Evolutionary conservation across 2,329 filamentous ascomycete genomes (phyloP), one percentile per base, ranked within the genome.

Genomic region (Aspergillus puulaauensis): DNA sequence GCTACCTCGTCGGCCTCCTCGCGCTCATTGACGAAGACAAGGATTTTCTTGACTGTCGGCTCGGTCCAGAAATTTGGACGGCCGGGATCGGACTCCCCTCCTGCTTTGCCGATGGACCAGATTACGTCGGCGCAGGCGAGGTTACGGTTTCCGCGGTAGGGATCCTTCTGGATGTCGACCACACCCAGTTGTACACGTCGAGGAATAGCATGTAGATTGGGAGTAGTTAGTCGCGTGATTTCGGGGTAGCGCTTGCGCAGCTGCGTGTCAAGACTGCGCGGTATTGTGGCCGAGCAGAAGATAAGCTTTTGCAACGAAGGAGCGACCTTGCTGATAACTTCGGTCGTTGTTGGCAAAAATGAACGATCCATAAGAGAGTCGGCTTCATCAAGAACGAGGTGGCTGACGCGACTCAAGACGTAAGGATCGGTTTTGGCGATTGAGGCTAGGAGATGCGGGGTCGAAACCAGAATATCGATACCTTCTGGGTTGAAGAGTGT

Each of bases 11-110:
- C 84, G 0, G 93, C 91, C 70, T 90, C 91, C 70, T 96, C 92
- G 37, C 95, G 89, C 80, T 98, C 92, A 74, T 98, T 98, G 72
- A 98, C 93, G 68, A 98, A 98, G 3, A 98, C 92, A 57, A 98
- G 86, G 67, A 99, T 89, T 61, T 91, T 89, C 73, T 95, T 95
- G 23, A 90, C 82, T 58, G 90, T 86, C 4, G 87, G 77, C 7
- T 63, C 67, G 52, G 6, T 41, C 35, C 21, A 69, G 3, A 71
- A 70, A 52, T 76, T 74, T 11, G 68, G 68, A 4, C 68, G 66
- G 24, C 60, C 61, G 11, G 61, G 59, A 35, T 74, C 71, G 15
- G 68, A 61, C 27, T 83, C 83, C 3, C 45, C 45, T 55, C 88
- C 85, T 44, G 93, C 88, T 71, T 91, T 92, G 58, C 92, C 92